Base-by-base conservation (phyloP, 2,329 filamentous ascomycete genomes). In the Penicillium sp. region DNA sequence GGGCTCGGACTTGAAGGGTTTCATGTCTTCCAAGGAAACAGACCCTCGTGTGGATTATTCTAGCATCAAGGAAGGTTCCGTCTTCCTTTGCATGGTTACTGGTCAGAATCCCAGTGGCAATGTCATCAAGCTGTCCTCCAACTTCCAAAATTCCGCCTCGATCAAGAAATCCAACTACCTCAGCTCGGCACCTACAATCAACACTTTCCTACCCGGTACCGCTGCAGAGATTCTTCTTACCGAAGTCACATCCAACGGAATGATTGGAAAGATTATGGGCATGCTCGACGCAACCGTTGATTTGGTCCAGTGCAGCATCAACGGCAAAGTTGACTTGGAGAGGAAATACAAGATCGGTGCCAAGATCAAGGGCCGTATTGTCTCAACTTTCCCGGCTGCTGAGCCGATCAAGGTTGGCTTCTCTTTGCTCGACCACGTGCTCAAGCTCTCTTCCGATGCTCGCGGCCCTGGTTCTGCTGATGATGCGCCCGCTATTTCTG, bases 201-300 rank as follows among this genome's bases (percentile, higher is more conserved):
- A 91, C 67, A 82, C 88, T 6, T 95, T 95, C 71, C 79, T 96
- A 6, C 93, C 95, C 1, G 95, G 93, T 57, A 93, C 89, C n/a
- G 84, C 86, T 5, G 89, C 90, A 30, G 90, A 95, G 59, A 77
- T 96, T 10, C 77, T 97, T 41, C 74, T 99, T 31, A 86, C 88
- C 2, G 87, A 93, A 39, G 82, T 87, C 12, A 83, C 84, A 10
- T 71, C 79, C 11, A 82, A 80, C 56, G 93, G 93, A n/a, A 72
- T 99, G 51, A 77, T 81, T 41, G 93, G 93, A 61, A 96, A 96
- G 69, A 82, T 97, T 37, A 87, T 99, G 79, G 95, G 93, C 13
- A 83, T 91, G 66, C 74, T 99, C 19, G 89, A 96, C 71, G 88
- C 89, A 10, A 96, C 90, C 1, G 90, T 92, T 14, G 93, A 99